Evolutionary conservation across 2,329 filamentous ascomycete genomes (phyloP).

Genomic region (Penicillium sp.): DNA sequence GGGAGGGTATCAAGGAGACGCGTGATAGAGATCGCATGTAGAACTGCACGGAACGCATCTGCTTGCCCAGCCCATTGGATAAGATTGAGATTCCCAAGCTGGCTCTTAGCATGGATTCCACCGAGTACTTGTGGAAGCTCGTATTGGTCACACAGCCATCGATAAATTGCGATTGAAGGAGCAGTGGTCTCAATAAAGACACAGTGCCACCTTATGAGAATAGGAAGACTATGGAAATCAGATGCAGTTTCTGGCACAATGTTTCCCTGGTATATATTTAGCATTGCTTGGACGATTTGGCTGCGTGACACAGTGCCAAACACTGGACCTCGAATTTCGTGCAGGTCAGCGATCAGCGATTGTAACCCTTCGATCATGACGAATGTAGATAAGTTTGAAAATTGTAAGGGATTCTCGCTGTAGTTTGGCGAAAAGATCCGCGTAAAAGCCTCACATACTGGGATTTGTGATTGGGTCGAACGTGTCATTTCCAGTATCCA

Average conservation of each 20-base stretch:
- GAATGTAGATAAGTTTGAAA: slow-evolving; percentile 9
- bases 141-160: slow-evolving; percentile 7
- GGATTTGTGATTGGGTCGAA: not conserved
- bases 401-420: not conserved
- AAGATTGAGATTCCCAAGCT: slow-evolving; percentile 5
- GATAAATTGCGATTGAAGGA: slow-evolving; percentile 13
- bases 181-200: slow-evolving; percentile 16
- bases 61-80: slow-evolving; percentile 9
- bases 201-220: slow-evolving; percentile 18
- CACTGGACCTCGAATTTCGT: slow-evolving; percentile 2
- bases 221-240: not conserved
- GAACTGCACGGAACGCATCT: slow-evolving; percentile 8
- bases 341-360: slow-evolving; percentile 12
- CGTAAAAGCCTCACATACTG: slow-evolving; percentile 5
- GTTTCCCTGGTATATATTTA: slow-evolving; percentile 11
- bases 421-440: slow-evolving; percentile 8
- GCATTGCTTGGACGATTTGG: slow-evolving; percentile 9
- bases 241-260: not conserved
- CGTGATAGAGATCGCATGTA: slow-evolving; percentile 14
- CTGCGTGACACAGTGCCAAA: slow-evolving; percentile 7
- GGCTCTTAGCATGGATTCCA: slow-evolving; percentile 5
- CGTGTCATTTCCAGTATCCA: slow-evolving; percentile 16
- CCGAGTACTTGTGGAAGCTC: slow-evolving; percentile 7
- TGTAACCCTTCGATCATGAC: slow-evolving; percentile 17
- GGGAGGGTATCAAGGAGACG: slow-evolving; percentile 11